Base-by-base conservation (phyloP, 75 land plant species). In the Gnetum montanum region DNA sequence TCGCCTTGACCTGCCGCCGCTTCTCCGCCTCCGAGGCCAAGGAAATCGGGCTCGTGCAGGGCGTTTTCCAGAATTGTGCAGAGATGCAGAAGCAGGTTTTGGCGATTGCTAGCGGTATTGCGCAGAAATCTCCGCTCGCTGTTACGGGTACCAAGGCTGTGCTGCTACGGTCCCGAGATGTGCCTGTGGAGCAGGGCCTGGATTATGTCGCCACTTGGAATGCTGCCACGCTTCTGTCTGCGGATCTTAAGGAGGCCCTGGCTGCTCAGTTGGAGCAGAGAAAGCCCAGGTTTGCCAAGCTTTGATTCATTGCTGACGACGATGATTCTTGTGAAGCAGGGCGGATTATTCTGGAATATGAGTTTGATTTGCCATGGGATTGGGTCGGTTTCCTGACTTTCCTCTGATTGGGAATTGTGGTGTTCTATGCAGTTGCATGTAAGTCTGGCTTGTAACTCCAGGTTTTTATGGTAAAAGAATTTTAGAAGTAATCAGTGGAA, bases 201-300 rank as follows among this genome's bases (percentile, higher is more conserved):
- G 98, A 94, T 43, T 83, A 90, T 52, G 88, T 86, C 33, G 83
- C 92, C 6, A 77, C 90, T 31, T 89, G 91, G 95, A 94, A 90
- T 57, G 68, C 96, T 15, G 79, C 76, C 7, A 83, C 76, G 79
- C 80, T 86, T 24, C 7, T 71, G n/a, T 80, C 85, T 13, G 50
- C 60, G 62, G 98, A 89, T 69, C 29, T 85, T 38, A 58, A 58
- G 10, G 88, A 85, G 61, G 92, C 92, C 11, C 38, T 81, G 3
- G 44, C 72, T 31, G 88, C 99, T 4, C 70, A 68, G 12, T 20
- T 63, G 13, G 70, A 83, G 65, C 86, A 86, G 61, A 54, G 85
- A 22, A 82, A 77, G 57, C 91, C 96, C 24, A 26, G 27, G 12
- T 90, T 80, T 59, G 59, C 98, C 56, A 94, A 94, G 62, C 81